A percentile compares a stretch with the other conserved stretches of the same genome.
Evolutionary conservation across 495 filamentous ascomycete genomes (phyloP).

Genomic region (Aspergillus bertholletiae): DNA sequence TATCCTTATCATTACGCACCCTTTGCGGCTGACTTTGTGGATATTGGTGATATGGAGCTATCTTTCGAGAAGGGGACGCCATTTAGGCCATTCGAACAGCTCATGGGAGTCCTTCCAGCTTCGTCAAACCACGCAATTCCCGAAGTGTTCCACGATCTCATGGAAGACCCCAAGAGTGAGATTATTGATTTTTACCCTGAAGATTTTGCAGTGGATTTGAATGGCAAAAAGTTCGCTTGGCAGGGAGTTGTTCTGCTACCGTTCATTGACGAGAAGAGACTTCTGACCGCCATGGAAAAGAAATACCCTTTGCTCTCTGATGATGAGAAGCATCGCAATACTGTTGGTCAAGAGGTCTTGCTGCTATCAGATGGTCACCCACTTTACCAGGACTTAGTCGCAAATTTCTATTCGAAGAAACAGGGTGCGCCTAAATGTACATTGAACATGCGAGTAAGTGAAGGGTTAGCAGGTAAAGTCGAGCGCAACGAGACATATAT

Average conservation of each 20-base stretch:
- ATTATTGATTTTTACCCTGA: constrained; percentile 98
- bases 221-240: constrained; percentile 98
- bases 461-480: constrained; percentile 75
- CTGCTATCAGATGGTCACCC: constrained; percentile 78
- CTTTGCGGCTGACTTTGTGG: constrained; percentile 92
- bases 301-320: constrained; percentile 74
- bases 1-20: constrained; percentile 98
- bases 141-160: constrained; percentile 77
- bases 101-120: constrained; percentile 96
- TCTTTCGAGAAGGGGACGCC: constrained; percentile 81
- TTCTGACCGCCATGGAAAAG: constrained; percentile 78
- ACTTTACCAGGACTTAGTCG: constrained; percentile 76
- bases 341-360: constrained; percentile 74
- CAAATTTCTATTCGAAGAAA: constrained; percentile 89
- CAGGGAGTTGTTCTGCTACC: constrained; percentile 92
- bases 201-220: constrained; percentile 88
- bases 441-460: constrained; percentile 68
- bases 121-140: constrained; percentile 90
- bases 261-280: constrained; percentile 89
- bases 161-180: constrained; percentile 80
- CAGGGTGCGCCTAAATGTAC: constrained; percentile 60
- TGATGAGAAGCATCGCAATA: constrained; percentile 77
- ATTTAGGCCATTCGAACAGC: constrained; percentile 92
- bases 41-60: constrained; percentile 73
- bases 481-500: constrained; percentile 78